Evolutionary conservation across 148 eudicot genomes (phyloP), one percentile per base, ranked within the genome.

Genomic region (Rheum nobile): DNA sequence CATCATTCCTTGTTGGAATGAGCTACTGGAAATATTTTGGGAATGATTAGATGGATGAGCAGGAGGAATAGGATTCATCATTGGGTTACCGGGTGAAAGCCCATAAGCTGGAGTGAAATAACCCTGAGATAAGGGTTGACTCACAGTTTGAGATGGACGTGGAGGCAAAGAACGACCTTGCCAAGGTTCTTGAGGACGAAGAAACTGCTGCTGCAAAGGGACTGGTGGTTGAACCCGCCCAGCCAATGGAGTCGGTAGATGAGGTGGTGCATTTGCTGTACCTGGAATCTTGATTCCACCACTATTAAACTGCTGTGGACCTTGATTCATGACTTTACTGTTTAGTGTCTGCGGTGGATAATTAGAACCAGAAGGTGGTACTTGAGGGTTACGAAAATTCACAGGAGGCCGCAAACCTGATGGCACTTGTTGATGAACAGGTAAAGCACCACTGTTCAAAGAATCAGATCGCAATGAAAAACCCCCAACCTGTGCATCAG

Each of bases 91-190:
- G 19, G 73, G 42, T 31, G 84, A 74, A 54, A 54, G 0, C 16
- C 67, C 17, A 29, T 59, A 59, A 59, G 67, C 67, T 59, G 67
- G 29, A 55, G 63, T 55, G 76, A 75, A 44, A 77, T 89, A 91
- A 47, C 92, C 92, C 76, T 80, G 88, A 78, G 63, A 78, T 48
- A 67, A 28, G 54, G 85, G 83, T 77, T 79, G 88, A 21, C 71
- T 76, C 37, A 65, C 57, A 50, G 19, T n/a, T 50, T 50, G 57
- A 50, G 63, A 21, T 55, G 31, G 28, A 24, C 29, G 31, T 55
- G 31, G 67, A 59, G 67, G 67, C 67, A 26, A 16, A 59, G 67
- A 84, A 44, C 76, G 88, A 80, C 82, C 73, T 71, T 70, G 72
- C 72, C 41, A 84, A 71, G 81, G 43, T 41, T 78, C 87, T 57